Conservation (phyloP, 2,329 filamentous ascomycete species). For the Calcarisporium arbuscula region DNA sequence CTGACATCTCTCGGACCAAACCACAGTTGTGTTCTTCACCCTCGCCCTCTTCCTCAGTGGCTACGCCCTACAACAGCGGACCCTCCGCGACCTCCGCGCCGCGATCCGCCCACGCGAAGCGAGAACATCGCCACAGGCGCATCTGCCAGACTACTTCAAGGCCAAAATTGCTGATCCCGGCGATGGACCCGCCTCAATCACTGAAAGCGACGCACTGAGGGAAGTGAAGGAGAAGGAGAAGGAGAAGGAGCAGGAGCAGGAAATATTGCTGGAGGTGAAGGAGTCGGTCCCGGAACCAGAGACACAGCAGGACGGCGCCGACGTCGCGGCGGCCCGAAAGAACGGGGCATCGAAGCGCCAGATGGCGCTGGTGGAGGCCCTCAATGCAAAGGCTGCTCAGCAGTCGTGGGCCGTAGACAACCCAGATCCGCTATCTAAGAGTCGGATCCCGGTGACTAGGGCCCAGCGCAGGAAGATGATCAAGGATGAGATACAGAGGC, state of each 20-base stretch:
- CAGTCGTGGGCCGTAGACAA: conserved; percentile 27
- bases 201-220: conserved; percentile 28
- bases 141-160: conserved; percentile 45
- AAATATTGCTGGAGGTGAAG: conserved; percentile 28
- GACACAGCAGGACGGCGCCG: conserved; percentile 13
- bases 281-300: conserved; percentile 1
- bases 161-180: conserved; percentile 37
- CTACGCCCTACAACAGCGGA: conserved; percentile 82
- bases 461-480: conserved; percentile 51
- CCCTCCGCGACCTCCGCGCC: conserved; percentile 67
- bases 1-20: conserved; percentile 2
- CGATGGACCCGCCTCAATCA: conserved; percentile 37
- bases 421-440: conserved; percentile 29
- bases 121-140: conserved; percentile 40
- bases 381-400: conserved; percentile 24
- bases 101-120: conserved; percentile 53
- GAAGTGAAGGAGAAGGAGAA: conserved; percentile 16
- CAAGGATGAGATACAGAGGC: conserved; percentile 48
- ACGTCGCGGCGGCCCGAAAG: too few species aligned
- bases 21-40: conserved; percentile 67
- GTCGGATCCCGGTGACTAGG: conserved; percentile 41
- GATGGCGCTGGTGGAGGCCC: conserved; percentile 23
- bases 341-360: conserved; percentile 20
- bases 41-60: conserved; percentile 79
- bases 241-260: conserved; percentile 8